phyloP scores from a whole-genome alignment of 805 yeast species.

The Ogataea methanolica region DNA sequence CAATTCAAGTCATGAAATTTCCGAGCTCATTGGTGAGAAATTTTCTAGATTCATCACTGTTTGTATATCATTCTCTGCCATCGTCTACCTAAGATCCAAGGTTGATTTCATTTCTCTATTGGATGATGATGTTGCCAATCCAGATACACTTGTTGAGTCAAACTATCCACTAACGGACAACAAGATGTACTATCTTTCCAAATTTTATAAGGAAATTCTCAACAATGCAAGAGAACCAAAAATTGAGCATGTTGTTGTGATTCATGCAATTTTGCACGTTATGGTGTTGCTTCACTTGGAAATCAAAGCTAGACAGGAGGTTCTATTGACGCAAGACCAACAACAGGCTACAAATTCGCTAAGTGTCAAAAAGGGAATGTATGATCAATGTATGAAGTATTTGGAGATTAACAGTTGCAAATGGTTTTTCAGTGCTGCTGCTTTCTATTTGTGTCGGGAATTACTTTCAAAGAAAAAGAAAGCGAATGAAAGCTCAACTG shows the following conservation, averaged over 20 bases:
- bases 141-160: conserved; percentile 2
- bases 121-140: conserved; percentile 10
- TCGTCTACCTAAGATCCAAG: conserved; percentile 25
- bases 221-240: conserved; percentile 9
- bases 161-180: conserved; percentile 19
- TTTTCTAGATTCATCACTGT: conserved; percentile 14
- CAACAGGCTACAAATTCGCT: conserved; percentile 4
- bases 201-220: conserved; percentile 13
- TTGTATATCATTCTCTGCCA: conserved; percentile 16
- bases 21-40: conserved; percentile 10
- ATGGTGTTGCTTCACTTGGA: conserved; percentile 26
- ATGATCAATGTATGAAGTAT: conserved; percentile 12
- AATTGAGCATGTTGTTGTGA: conserved; percentile 23
- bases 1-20: neutral
- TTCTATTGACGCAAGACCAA: neutral
- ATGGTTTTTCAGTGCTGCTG: conserved; percentile 31
- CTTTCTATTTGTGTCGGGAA: conserved; percentile 21
- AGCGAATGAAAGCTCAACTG: conserved; percentile 5
- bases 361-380: conserved; percentile 9
- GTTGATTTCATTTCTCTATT: conserved; percentile 26
- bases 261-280: conserved; percentile 28
- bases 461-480: conserved; percentile 8
- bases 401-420: conserved; percentile 15
- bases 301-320: conserved; percentile 19
- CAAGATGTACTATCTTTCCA: conserved; percentile 13